phyloP scores from a whole-genome alignment of 2,329 filamentous ascomycete species.

The Sphaerostilbella broomeana region DNA sequence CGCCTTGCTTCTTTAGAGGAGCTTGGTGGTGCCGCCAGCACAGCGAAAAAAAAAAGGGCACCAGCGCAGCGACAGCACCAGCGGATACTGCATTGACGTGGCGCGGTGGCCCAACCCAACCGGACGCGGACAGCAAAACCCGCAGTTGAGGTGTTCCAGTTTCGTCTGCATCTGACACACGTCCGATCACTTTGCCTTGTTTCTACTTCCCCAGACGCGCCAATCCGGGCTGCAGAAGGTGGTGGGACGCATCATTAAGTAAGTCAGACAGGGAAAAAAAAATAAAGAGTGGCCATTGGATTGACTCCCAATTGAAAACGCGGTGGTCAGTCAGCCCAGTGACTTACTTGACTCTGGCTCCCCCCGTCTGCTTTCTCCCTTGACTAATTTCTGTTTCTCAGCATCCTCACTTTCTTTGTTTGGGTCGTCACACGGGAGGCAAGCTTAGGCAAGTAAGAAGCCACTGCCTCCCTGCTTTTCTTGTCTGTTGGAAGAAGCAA shows the following conservation, averaged over 20 bases:
- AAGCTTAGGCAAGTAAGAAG: constrained; percentile 9
- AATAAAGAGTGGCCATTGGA: constrained; percentile 3
- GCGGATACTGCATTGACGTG: too few species aligned
- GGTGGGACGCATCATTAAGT: constrained; percentile 2
- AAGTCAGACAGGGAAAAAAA: constrained; percentile 7
- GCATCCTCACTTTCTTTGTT: constrained; percentile 8
- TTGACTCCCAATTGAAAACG: constrained; percentile 8
- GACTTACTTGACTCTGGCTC: neutral
- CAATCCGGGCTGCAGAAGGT: too few species aligned
- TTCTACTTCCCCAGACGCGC: neutral
- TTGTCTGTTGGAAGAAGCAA: too few species aligned
- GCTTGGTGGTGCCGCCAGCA: too few species aligned
- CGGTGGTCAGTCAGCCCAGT: constrained; percentile 2
- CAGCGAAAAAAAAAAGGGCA: too few species aligned
- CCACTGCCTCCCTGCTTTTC: constrained; percentile 7
- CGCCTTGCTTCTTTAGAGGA: too few species aligned
- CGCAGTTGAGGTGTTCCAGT: too few species aligned
- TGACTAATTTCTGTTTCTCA: constrained; percentile 6
- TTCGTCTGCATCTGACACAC: too few species aligned
- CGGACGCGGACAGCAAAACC: too few species aligned
- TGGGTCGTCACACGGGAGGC: constrained; percentile 5
- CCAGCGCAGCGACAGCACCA: too few species aligned
- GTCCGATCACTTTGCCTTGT: too few species aligned
- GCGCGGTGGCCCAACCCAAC: too few species aligned
- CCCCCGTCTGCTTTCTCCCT: constrained; percentile 5